Evolutionary conservation across 257 asterid genomes (phyloP).

Genomic region (Handroanthus guayacan): DNA sequence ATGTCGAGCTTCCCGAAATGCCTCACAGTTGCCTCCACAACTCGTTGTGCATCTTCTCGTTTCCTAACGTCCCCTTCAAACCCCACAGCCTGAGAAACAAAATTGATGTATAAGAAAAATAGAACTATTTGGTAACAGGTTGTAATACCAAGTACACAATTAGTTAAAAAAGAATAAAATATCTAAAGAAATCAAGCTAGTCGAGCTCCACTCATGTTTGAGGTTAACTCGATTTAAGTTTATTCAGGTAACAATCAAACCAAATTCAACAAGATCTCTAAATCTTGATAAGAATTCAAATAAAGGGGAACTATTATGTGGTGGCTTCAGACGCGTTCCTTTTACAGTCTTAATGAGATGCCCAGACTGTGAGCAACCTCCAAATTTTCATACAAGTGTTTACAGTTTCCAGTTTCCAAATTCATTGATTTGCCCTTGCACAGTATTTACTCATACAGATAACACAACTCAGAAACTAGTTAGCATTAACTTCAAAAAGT

Average conservation of each 20-base stretch:
- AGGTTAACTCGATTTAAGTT: too few species aligned
- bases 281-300: too few species aligned
- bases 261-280: too few species aligned
- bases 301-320: too few species aligned
- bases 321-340: too few species aligned
- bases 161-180: too few species aligned
- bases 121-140: neutral
- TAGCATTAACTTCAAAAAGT: neutral
- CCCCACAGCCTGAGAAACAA: slow-evolving; percentile 64
- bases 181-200: too few species aligned
- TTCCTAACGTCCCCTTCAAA: slow-evolving; percentile 83
- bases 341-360: neutral
- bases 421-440: neutral
- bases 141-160: neutral
- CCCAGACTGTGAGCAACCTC: neutral
- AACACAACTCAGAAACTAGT: neutral
- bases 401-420: neutral
- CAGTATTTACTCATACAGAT: neutral
- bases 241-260: too few species aligned
- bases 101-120: neutral
- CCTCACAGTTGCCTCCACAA: slow-evolving; percentile 67
- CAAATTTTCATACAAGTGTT: neutral
- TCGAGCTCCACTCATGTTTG: too few species aligned
- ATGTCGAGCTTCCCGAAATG: slow-evolving; percentile 86
- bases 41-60: slow-evolving; percentile 73